Evolutionary conservation across 108 stramenopile species (phyloP), one percentile per base, ranked within the genome.

Genomic region (Licmophora abbreviata): DNA sequence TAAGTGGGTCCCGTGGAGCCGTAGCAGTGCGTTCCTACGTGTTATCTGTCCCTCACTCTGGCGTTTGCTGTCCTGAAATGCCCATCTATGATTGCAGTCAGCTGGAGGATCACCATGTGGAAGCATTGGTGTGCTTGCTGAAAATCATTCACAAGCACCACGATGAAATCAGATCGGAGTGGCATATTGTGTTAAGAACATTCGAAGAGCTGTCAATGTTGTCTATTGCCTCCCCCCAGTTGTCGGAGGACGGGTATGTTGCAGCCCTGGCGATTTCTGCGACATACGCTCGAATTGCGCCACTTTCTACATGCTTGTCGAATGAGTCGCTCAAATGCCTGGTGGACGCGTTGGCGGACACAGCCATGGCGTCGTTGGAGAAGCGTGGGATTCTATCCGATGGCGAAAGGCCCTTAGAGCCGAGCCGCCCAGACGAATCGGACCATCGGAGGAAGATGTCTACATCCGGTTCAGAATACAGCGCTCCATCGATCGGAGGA

Each of bases 271-370:
- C 48, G 28, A 77, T 90, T 31, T 75, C 84, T 25, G 70, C 71
- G 22, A 58, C 69, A 17, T 83, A 74, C 27, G 53, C 51, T 55
- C 65, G 84, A 26, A 44, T 90, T 56, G 75, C 88, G 26, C 33
- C 66, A 20, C 84, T 90, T 48, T 77, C 84, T 27, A 82, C 88
- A 8, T 81, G 77, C 36, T 77, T 90, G 14, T 69, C 77, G 4
- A 46, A 55, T 31, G 48, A 71, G 29, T 64, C 84, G 8, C 62
- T 90, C 0, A 42, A 36, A 12, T 40, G 63, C 17, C 68, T 86
- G 31, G 54, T 77, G 5, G 61, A 65, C n/a, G 68, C 74, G 15
- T 52, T 90, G 31, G 61, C 59, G n/a, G 63, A 60, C 28, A 51
- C 80, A 11, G 73, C 76, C 38, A 40, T 56, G 22, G 3, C 44